A percentile compares a stretch with the other conserved stretches of the same genome.
Evolutionary conservation across 148 eudicot species (phyloP).

Genomic region (Amaranthus palmeri): DNA sequence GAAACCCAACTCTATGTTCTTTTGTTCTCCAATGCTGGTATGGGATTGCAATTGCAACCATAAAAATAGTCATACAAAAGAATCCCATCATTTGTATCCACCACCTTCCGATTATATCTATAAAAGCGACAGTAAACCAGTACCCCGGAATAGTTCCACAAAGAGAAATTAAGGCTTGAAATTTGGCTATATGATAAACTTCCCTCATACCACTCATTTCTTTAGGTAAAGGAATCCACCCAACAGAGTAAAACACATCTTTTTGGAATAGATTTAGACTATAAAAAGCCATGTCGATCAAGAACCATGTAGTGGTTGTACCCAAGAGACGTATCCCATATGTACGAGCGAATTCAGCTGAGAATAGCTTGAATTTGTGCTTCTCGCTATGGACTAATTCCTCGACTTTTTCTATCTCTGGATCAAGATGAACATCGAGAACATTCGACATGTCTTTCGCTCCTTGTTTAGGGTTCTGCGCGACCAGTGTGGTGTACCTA

Average conservation of each 20-base stretch:
- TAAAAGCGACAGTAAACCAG: too few species aligned
- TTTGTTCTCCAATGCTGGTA: too few species aligned
- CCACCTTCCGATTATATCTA: too few species aligned
- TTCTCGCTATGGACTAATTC: not conserved
- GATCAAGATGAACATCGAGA: not conserved
- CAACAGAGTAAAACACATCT: not conserved
- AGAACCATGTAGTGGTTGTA: too few species aligned
- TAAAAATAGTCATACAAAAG: too few species aligned
- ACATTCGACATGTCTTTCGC: conserved; percentile 13
- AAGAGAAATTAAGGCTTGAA: not conserved
- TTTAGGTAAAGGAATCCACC: not conserved
- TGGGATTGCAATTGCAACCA: too few species aligned
- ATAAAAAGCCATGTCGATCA: too few species aligned
- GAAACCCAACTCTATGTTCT: too few species aligned
- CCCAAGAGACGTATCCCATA: not conserved
- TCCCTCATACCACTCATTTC: not conserved
- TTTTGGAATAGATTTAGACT: too few species aligned
- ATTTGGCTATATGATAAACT: not conserved
- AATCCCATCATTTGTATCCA: too few species aligned
- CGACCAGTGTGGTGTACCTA: conserved; percentile 11
- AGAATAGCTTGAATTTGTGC: not conserved
- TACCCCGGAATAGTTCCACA: too few species aligned
- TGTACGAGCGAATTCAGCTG: not conserved
- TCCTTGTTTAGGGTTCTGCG: conserved; percentile 6
- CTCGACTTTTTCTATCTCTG: not conserved